Base-by-base conservation (phyloP, 2,329 filamentous ascomycete genomes). In the Fusarium neocosmosporiellum region DNA sequence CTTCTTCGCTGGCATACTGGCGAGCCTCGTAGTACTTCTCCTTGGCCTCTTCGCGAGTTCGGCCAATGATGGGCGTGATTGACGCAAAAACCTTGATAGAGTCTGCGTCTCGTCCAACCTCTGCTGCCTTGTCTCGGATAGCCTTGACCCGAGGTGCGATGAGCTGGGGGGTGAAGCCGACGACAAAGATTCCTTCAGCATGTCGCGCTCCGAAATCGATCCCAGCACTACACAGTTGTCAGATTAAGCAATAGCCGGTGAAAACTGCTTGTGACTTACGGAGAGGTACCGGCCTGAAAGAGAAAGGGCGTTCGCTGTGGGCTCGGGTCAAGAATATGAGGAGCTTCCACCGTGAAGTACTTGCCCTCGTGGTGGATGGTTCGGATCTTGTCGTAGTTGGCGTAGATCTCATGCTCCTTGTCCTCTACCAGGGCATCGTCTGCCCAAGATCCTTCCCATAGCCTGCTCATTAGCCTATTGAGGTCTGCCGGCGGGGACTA, bases 101-200 rank as follows among this genome's bases (percentile, higher is more conserved):
- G 14, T 64, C 41, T 9, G 63, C 59, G 33, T 69, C 46, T 46
- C 69, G 46, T 11, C 66, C 69, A 24, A 69, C 61, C 7, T 54
- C 39, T 1, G 50, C 50, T 10, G 65, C 69, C 6, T 59, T 13
- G 3, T 24, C 22, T 8, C 65, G 57, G 18, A 71, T 68, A 13
- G 65, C 61, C n/a, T 71, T 59, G 5, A 67, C 68, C 16, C 65
- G 63, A 20, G 48, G 54, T 6, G 58, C 41, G 4, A 70, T 59
- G n/a, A 34, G 27, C 27, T 67, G 54, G 7, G 64, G 64, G 5
- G 59, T 61, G 24, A 62, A 57, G 14, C 68, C 68, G n/a, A 55
- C 59, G 8, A 70, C 55, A 11, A 70, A 70, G 9, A 70, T 70
- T 9, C 61, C 65, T n/a, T 70, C 68, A 13, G 48, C 68, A 18